Evolutionary conservation across 176 grass and related monocot genomes (phyloP), one percentile per base, ranked within the genome.

Genomic region (Secale cereale): DNA sequence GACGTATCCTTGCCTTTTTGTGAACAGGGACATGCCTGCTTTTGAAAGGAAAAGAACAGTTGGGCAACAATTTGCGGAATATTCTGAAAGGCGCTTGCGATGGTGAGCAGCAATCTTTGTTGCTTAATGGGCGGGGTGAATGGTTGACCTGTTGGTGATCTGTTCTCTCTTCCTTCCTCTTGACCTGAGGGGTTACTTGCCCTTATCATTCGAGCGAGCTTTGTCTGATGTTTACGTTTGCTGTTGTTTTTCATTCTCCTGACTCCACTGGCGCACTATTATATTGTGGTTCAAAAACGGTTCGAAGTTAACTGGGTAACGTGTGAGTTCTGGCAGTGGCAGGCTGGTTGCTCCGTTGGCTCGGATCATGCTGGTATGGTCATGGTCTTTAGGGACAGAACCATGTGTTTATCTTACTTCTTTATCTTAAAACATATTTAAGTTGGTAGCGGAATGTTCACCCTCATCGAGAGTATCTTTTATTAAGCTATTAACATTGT

Each of bases 11-110:
- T 68, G 65, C 65, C 65, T 32, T 35, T 45, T 15, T 6, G 48
- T 61, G 71, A 77, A 69, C 26, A 59, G 70, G 35, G 15, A 61
- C 46, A 27, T 10, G 0, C 6, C 2, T 3, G 7, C n/a, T 29
- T 70, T 27, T 71, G 29, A n/a, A 3, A 48, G 46, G 15, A 78
- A 61, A 82, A 6, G 43, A 62, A 35, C 11, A 15, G 12, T 17
- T 19, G 27, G 27, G 65, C n/a, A 63, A 52, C 36, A 64, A 88
- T 78, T 60, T 83, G 35, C 80, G 2, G 31, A 64, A 83, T 56
- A 88, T 88, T 52, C 54, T 0, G 26, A 20, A 26, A 64, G 27
- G 25, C 3, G 16, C 10, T 2, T 29, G 57, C 35, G 60, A 36
- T 78, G 23, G 32, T 11, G 50, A 83, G 65, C 74, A 72, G 45